phyloP scores from a whole-genome alignment of 2,329 filamentous ascomycete genomes.

The Phoma sp. region DNA sequence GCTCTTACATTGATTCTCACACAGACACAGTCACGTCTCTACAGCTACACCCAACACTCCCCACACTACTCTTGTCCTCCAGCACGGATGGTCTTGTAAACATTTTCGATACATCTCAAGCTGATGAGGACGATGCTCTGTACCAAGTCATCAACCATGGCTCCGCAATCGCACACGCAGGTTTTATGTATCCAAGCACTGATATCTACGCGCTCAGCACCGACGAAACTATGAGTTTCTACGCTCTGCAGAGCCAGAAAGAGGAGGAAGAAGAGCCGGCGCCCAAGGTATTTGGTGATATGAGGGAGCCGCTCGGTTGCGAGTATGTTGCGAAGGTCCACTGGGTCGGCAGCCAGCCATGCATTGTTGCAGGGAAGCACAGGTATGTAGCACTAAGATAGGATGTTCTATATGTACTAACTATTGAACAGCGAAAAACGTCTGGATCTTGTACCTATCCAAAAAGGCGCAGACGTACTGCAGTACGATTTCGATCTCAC shows the following conservation, averaged over 20 bases:
- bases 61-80: slow-evolving; percentile 71
- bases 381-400: slow-evolving; percentile 57
- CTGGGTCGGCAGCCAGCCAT: slow-evolving; percentile 64
- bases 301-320: slow-evolving; percentile 68
- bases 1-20: slow-evolving; percentile 54
- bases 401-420: slow-evolving; percentile 1
- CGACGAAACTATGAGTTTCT: slow-evolving; percentile 78
- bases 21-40: slow-evolving; percentile 67
- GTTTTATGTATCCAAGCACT: slow-evolving; percentile 64
- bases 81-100: slow-evolving; percentile 82
- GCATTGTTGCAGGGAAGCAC: slow-evolving; percentile 70
- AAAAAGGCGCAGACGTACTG: slow-evolving; percentile 28
- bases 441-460: slow-evolving; percentile 41
- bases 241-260: slow-evolving; percentile 69
- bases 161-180: slow-evolving; percentile 75
- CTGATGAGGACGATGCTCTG: slow-evolving; percentile 76
- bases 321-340: slow-evolving; percentile 76
- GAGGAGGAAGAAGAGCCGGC: slow-evolving; percentile 61
- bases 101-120: slow-evolving; percentile 69
- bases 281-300: slow-evolving; percentile 66
- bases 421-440: slow-evolving; percentile 25
- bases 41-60: slow-evolving; percentile 65
- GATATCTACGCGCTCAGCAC: slow-evolving; percentile 74
- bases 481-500: slow-evolving; percentile 38
- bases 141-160: slow-evolving; percentile 80